Conservation (phyloP, 164 flowering plant genomes). For the Chimonanthus praecox region DNA sequence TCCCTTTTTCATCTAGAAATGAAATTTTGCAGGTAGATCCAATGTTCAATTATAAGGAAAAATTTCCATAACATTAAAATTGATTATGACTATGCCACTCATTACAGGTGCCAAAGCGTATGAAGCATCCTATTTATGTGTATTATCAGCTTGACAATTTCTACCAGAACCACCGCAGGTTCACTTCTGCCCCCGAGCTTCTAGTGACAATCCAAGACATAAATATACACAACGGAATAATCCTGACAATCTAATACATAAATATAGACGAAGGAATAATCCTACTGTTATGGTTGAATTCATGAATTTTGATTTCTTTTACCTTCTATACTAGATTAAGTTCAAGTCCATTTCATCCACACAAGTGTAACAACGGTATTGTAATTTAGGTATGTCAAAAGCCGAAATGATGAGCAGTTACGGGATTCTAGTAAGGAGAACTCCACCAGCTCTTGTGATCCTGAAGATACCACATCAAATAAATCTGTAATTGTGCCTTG, state of each 20-base stretch:
- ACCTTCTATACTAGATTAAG: neutral
- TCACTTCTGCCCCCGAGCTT: neutral
- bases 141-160: slow-evolving; percentile 83
- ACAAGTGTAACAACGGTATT: neutral
- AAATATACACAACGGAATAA: neutral
- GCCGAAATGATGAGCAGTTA: slow-evolving; percentile 75
- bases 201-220: neutral
- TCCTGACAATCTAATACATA: neutral
- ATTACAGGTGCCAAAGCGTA: slow-evolving; percentile 53
- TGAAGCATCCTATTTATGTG: slow-evolving; percentile 69
- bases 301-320: neutral
- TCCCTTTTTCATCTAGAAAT: too few relatives aligned
- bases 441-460: slow-evolving; percentile 41
- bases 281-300: too few relatives aligned
- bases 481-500: slow-evolving; percentile 71
- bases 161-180: slow-evolving; percentile 87
- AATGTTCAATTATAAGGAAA: neutral
- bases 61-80: neutral
- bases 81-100: neutral
- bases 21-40: too few relatives aligned
- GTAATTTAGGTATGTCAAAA: slow-evolving; percentile 74
- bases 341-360: too few relatives aligned
- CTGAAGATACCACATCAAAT: slow-evolving; percentile 35
- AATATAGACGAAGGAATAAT: too few relatives aligned
- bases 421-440: slow-evolving; percentile 11